Evolutionary conservation across 1,284 basidiomycete species (phyloP).

Genomic region (Ceratobasidium sp.): DNA sequence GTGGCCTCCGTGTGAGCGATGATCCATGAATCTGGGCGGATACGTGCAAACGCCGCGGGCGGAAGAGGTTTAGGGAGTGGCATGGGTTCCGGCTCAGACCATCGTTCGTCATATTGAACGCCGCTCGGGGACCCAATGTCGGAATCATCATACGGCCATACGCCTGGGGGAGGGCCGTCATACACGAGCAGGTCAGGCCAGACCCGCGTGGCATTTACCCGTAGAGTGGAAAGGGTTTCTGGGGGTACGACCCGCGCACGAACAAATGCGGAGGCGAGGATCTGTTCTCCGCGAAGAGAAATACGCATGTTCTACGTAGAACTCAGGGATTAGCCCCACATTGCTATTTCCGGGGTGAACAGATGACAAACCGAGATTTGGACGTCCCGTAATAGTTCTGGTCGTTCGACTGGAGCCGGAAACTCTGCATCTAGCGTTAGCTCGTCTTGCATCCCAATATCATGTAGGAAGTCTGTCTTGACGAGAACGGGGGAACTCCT

Average conservation of each 20-base stretch:
- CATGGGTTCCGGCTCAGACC: constrained; percentile 35
- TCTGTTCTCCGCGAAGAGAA: constrained; percentile 31
- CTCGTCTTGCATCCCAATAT: constrained; percentile 28
- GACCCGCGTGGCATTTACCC: constrained; percentile 42
- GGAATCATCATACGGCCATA: constrained; percentile 38
- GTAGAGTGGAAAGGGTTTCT: constrained; percentile 12
- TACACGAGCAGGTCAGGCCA: constrained; percentile 38
- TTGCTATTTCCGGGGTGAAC: not conserved
- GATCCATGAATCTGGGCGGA: constrained; percentile 38
- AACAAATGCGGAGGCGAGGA: constrained; percentile 37
- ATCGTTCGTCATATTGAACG: constrained; percentile 26
- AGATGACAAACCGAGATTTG: constrained; percentile 34
- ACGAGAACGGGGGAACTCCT: constrained; percentile 28
- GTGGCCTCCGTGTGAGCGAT: constrained; percentile 19
- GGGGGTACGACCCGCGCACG: constrained; percentile 34
- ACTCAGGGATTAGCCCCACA: constrained; percentile 1
- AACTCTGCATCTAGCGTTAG: constrained; percentile 19
- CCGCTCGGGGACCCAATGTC: not conserved
- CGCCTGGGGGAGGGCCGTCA: constrained; percentile 17
- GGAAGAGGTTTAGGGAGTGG: constrained; percentile 26
- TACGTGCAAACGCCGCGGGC: constrained; percentile 26
- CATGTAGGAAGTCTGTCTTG: constrained; percentile 30
- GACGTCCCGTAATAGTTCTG: constrained; percentile 29
- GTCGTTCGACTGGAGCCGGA: constrained; percentile 17
- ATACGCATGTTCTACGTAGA: constrained; percentile 32